Evolutionary conservation across 2,329 filamentous ascomycete genomes (phyloP).

Genomic region (Epichloe gansuensis): DNA sequence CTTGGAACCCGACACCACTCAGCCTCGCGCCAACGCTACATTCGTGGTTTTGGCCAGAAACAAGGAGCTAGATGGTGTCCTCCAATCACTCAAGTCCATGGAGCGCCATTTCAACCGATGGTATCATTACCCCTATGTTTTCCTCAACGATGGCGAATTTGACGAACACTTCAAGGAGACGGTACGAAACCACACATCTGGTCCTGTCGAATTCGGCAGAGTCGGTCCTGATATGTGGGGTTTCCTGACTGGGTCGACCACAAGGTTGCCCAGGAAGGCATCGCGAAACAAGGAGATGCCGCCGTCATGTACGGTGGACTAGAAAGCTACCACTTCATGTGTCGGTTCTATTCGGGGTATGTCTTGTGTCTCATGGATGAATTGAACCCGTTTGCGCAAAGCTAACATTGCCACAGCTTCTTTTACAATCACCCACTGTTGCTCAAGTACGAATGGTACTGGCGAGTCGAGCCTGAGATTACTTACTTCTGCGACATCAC

Average conservation of each 20-base stretch:
- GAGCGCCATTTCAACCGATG: conserved; percentile 98
- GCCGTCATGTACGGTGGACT: conserved; percentile 99
- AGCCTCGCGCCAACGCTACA: conserved; percentile 80
- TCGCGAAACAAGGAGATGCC: conserved; percentile 88
- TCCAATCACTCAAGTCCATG: conserved; percentile 95
- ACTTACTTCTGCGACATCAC: conserved; percentile 99
- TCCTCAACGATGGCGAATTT: conserved; percentile 95
- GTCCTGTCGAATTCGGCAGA: conserved; percentile 81
- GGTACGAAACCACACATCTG: conserved; percentile 81
- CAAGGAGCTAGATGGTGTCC: conserved; percentile 89
- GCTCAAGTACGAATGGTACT: conserved; percentile 98
- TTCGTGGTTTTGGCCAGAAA: conserved; percentile 94
- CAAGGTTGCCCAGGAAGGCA: conserved; percentile 89
- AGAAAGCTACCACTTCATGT: conserved; percentile 99
- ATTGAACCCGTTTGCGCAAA: background rate
- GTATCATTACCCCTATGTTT: conserved; percentile 98
- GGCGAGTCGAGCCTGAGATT: conserved; percentile 97
- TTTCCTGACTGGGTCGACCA: conserved; percentile 94
- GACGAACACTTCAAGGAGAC: conserved; percentile 86
- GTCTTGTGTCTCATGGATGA: conserved; percentile 16
- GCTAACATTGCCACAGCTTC: conserved; percentile 41
- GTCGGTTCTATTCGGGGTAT: conserved; percentile 94
- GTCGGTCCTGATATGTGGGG: conserved; percentile 85
- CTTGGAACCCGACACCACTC: conserved; percentile 63
- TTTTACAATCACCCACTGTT: conserved; percentile 96